Evolutionary conservation across 139 green algal genomes (phyloP), one percentile per base, ranked within the genome.

Genomic region (Chlorokybus atmophyticus): DNA sequence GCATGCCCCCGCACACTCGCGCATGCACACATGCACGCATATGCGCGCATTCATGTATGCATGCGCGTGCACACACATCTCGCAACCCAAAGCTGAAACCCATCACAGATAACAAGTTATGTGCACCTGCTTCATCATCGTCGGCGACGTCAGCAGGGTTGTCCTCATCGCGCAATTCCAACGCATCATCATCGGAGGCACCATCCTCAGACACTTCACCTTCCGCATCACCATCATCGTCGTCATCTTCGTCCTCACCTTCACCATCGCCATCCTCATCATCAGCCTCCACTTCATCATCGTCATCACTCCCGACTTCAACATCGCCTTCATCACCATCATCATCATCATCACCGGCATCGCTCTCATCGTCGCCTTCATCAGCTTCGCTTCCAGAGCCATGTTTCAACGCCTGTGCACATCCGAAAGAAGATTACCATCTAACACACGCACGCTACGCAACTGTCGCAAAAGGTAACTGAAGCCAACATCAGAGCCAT

Each of bases 211-310:
- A 4, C 6, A 61, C 50, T 17, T 32, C 32, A n/a, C 26, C 51
- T 29, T 44, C 58, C 8, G 49, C 39, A 44, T 72, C 59, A 14
- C 52, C 59, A 32, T 32, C 25, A 8, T 64, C 57, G 8, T 21
- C 57, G 10, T 59, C 57, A 3, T 24, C 32, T 10, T 44, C 25
- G 19, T 64, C 32, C 29, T 59, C 57, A 47, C 31, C 29, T 17
- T 66, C 30, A 67, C 52, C 55, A n/a, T 67, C 58, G 8, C 28
- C 31, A 24, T 60, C 57, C 42, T 66, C 58, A 51, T 50, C 50
- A 57, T 66, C 58, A 28, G 48, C 58, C 17, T 66, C 19, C 6
- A 29, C 19, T 28, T 55, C 47, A 17, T 53, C 28, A 25, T 64
- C 2, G 40, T 57, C 42, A 10, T 62, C 23, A 24, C n/a, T 32